Percentiles rank a stretch among this genome's conserved stretches.
phyloP scores from a whole-genome alignment of 805 yeast species.

The Kazachstania martiniae region DNA sequence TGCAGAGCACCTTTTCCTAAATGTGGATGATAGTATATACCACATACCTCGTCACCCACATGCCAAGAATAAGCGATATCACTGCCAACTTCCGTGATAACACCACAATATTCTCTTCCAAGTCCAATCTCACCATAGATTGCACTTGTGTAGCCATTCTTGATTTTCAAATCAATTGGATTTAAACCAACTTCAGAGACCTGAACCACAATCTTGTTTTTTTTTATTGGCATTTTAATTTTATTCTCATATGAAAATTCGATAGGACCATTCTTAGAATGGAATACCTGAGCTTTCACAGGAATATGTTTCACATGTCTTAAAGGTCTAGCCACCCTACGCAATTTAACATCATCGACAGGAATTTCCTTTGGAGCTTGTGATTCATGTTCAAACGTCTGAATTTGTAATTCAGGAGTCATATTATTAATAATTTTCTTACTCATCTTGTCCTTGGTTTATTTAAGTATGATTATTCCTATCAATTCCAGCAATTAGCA shows the following conservation, averaged over 20 bases:
- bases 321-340: slow-evolving; percentile 35
- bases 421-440: slow-evolving; percentile 8
- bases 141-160: slow-evolving; percentile 42
- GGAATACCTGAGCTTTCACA: slow-evolving; percentile 35
- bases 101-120: slow-evolving; percentile 64
- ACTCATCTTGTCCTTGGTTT: no score
- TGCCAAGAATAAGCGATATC: slow-evolving; percentile 29
- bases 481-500: no score
- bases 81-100: slow-evolving; percentile 44
- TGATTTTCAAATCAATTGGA: slow-evolving; percentile 54
- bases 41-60: slow-evolving; percentile 59
- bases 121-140: slow-evolving; percentile 48
- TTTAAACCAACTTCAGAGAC: slow-evolving; percentile 50
- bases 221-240: slow-evolving; percentile 38
- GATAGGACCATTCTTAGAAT: slow-evolving; percentile 29
- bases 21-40: slow-evolving; percentile 41
- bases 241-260: slow-evolving; percentile 44
- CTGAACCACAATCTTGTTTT: slow-evolving; percentile 43
- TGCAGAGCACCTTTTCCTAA: slow-evolving; percentile 48
- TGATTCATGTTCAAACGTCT: slow-evolving; percentile 8
- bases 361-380: slow-evolving; percentile 20
- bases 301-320: slow-evolving; percentile 45
- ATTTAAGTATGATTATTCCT: no score
- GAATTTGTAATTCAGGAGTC: slow-evolving; percentile 11
- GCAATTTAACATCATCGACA: slow-evolving; percentile 16